A percentile compares a stretch with the other conserved stretches of the same genome.
These are phyloP conservation scores for Colletotrichum tofieldiae DNA, from an alignment of 2,329 filamentous ascomycete species.

Conservation along the genomic window DNA sequence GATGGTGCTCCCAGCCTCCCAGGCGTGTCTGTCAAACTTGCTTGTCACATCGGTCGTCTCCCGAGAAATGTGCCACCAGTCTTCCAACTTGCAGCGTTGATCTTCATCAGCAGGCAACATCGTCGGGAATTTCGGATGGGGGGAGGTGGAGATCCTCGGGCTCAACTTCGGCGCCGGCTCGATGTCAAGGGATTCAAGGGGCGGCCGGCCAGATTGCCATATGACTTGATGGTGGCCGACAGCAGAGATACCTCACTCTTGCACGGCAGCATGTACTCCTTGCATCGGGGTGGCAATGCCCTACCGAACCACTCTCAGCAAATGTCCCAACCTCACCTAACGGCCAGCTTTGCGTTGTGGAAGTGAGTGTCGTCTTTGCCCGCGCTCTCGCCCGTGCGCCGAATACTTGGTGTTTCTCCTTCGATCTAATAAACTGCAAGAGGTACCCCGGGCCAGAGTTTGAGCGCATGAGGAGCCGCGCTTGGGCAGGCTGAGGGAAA, in stretches of 20 bases:
- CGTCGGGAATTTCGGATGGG: conserved; percentile 1
- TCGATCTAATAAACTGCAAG: neutral
- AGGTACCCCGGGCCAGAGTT: neutral
- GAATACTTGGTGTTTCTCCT: neutral
- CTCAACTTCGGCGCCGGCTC: neutral
- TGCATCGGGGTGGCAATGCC: neutral
- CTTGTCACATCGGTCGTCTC: conserved; percentile 3
- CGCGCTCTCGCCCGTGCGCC: neutral
- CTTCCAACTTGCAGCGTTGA: neutral
- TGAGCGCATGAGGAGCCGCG: neutral
- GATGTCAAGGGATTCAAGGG: neutral
- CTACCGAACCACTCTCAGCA: neutral
- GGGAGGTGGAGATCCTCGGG: neutral
- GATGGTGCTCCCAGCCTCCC: neutral
- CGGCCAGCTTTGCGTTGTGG: neutral
- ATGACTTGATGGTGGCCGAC: neutral
- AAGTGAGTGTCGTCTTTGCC: neutral
- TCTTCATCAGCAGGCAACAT: neutral
- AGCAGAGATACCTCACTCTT: neutral
- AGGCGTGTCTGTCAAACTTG: conserved; percentile 3
- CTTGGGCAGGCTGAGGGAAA: conserved; percentile 5
- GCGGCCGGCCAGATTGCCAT: neutral
- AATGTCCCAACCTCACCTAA: neutral
- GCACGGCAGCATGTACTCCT: neutral
- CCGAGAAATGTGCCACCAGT: neutral